Base-by-base conservation (phyloP, 2,329 filamentous ascomycete genomes). In the Berkeleyomyces basicola region DNA sequence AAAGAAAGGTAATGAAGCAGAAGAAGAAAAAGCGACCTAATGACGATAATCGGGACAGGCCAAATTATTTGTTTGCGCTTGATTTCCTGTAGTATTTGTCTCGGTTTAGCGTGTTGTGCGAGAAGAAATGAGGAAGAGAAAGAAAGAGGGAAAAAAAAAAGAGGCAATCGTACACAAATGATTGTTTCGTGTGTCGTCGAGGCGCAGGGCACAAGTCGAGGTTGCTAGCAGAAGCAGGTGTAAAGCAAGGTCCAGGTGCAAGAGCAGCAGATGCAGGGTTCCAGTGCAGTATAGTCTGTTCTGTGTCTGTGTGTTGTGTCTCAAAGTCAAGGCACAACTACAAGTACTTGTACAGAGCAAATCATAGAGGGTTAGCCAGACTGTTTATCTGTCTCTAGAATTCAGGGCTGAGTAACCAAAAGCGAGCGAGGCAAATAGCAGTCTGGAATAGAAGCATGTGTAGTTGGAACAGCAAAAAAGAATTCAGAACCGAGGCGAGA, bases 81-180 rank as follows among this genome's bases (percentile, higher is more conserved):
- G 39, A 47, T 31, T 23, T 37, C 33, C 7, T 23, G 33, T 47
- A 43, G 14, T 49, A 61, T 49, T 37, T 44, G 42, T 58, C 47
- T 63, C 23, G 61, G 43, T 59, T 47, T 44, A 31, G 43, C 33
- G 42, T 55, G 42, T 23, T 16, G 49, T 31, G 58, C 33, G 58
- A 58, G 39, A 39, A 55, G 43, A 23, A 44, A 44, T 42, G 55
- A 39, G 59, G 42, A 51, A 37, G 44, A 61, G 37, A 61, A 23
- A 63, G n/a, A 63, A 63, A 59, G 46, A 58, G 23, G 14, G 36
- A 44, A 62, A 37, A 33, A 46, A 42, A 9, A 58, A 64, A 63
- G 23, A 44, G 53, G 39, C 53, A 57, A 42, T 55, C 51, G 51
- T 36, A 55, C 51, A 55, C 51, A 55, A 55, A 37, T 36, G 51